phyloP scores from a whole-genome alignment of 192 early-diverging fungal genomes.

The Chytriomyces sp. region DNA sequence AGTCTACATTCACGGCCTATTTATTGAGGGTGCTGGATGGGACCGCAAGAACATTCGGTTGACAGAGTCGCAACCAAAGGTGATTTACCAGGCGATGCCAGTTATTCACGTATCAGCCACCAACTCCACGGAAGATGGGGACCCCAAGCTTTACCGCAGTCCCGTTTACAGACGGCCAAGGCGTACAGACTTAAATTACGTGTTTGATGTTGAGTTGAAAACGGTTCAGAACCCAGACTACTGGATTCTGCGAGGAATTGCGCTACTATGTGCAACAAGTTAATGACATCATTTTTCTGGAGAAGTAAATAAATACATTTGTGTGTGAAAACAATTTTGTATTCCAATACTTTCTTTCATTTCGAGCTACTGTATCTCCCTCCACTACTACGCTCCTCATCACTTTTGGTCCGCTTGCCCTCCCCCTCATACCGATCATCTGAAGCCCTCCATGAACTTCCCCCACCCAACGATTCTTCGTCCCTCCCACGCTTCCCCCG shows the following conservation, averaged over 20 bases:
- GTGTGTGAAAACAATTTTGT: not conserved
- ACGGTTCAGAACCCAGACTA: constrained; percentile 62
- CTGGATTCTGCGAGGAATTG: constrained; percentile 66
- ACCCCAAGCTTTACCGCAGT: constrained; percentile 62
- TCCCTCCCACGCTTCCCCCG: not conserved
- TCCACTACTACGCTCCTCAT: constrained; percentile 17
- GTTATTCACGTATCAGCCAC: constrained; percentile 60
- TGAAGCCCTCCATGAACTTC: not conserved
- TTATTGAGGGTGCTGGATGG: constrained; percentile 70
- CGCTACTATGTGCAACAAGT: constrained; percentile 48
- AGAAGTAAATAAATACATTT: not conserved
- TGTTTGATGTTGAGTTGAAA: constrained; percentile 68
- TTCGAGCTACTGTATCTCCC: constrained; percentile 27
- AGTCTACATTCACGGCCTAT: constrained; percentile 68
- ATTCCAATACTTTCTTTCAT: not conserved
- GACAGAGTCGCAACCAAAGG: constrained; percentile 64
- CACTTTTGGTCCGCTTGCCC: constrained; percentile 8
- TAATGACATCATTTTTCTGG: not conserved
- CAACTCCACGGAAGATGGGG: constrained; percentile 60
- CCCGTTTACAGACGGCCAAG: constrained; percentile 64
- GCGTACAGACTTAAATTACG: constrained; percentile 65
- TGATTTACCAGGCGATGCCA: constrained; percentile 65
- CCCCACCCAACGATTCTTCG: constrained; percentile 5
- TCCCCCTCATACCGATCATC: constrained; percentile 14
- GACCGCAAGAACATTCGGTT: constrained; percentile 67